Conservation (phyloP, 75 land plant species). For the Cupressus sempervirens region DNA sequence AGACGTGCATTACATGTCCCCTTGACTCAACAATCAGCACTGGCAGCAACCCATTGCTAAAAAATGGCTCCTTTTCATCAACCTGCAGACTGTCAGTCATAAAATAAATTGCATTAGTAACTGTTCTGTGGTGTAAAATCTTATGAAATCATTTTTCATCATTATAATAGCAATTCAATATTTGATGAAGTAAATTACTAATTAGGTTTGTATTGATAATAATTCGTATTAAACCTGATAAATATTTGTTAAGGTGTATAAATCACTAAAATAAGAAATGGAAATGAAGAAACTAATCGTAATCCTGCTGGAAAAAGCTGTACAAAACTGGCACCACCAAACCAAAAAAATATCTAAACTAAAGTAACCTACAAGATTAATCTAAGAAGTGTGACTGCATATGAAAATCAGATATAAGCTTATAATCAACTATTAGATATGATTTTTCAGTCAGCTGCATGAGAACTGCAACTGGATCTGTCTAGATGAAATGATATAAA, state of each 20-base stretch:
- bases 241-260: neutral
- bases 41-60: slow-evolving; percentile 39
- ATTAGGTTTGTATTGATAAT: neutral
- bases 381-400: neutral
- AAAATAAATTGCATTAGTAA: slow-evolving; percentile 10
- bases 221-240: neutral
- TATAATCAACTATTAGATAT: too few relatives aligned
- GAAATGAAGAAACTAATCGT: neutral
- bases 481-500: too few relatives aligned
- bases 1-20: slow-evolving; percentile 81
- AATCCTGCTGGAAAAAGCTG: neutral
- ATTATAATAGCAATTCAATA: neutral
- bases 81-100: slow-evolving; percentile 53
- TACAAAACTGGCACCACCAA: neutral
- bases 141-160: neutral
- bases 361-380: neutral
- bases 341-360: neutral
- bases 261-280: neutral
- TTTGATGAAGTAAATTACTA: neutral
- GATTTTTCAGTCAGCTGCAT: too few relatives aligned
- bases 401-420: too few relatives aligned
- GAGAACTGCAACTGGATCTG: too few relatives aligned
- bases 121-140: neutral
- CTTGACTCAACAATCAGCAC: slow-evolving; percentile 58
- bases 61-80: slow-evolving; percentile 49